phyloP scores from a whole-genome alignment of 768 basidiomycete genomes.

The Tephrocybe sp. region DNA sequence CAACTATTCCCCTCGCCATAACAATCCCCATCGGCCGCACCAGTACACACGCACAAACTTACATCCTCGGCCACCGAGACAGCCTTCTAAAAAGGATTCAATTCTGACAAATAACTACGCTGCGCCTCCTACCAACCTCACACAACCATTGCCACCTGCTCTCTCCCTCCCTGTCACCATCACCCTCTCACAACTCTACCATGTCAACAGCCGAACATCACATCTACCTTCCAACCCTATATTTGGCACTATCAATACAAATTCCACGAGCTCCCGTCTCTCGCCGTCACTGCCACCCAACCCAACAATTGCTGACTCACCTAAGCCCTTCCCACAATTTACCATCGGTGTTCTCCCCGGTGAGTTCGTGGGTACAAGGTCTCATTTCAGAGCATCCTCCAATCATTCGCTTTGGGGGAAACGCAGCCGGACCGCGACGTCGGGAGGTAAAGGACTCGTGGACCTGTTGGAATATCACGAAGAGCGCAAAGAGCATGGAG shows the following conservation, averaged over 20 bases:
- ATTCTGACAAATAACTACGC: too few species aligned
- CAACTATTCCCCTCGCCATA: conserved; percentile 4
- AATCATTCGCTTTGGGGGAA: conserved; percentile 10
- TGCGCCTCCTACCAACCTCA: not conserved
- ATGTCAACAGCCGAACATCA: too few species aligned
- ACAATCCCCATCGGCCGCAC: too few species aligned
- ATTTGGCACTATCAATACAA: not conserved
- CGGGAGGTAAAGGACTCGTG: not conserved
- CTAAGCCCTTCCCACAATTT: conserved; percentile 30
- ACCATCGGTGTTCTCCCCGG: conserved; percentile 39
- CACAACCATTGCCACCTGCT: conserved; percentile 21
- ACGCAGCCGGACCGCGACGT: conserved; percentile 13
- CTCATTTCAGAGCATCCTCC: conserved; percentile 18
- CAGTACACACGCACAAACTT: not conserved
- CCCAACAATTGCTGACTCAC: not conserved
- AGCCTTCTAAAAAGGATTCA: too few species aligned
- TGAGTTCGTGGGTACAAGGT: conserved; percentile 25
- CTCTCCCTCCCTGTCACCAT: conserved; percentile 30
- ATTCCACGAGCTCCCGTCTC: conserved; percentile 20
- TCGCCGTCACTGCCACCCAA: conserved; percentile 15
- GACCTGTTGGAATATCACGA: conserved; percentile 4
- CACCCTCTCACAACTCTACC: too few species aligned
- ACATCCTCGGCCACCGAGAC: too few species aligned
- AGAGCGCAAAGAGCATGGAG: conserved; percentile 3
- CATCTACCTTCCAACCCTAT: not conserved